Conservation (phyloP, 441 rosid species). For the Adansonia madagascariensis region DNA sequence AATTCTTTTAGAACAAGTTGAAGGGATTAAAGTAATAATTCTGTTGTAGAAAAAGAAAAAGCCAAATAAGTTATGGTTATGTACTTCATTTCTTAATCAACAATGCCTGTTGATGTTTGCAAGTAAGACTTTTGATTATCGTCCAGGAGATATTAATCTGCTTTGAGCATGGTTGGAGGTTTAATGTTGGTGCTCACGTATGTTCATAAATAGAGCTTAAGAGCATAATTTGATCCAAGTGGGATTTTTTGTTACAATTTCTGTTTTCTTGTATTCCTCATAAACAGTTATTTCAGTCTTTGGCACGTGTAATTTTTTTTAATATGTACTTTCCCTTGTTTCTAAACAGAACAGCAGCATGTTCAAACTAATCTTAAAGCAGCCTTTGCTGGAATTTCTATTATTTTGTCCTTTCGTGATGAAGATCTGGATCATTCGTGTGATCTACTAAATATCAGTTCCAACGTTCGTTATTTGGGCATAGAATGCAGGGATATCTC, state of each 20-base stretch:
- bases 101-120: slow-evolving; percentile 3
- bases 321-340: slow-evolving; percentile 20
- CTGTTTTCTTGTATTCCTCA: slow-evolving; percentile 6
- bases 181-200: background rate
- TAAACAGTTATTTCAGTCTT: background rate
- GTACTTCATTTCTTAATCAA: background rate
- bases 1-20: background rate
- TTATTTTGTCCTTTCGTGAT: slow-evolving; percentile 71
- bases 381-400: slow-evolving; percentile 70
- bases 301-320: background rate
- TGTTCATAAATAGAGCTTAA: slow-evolving; percentile 8
- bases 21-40: slow-evolving; percentile 23
- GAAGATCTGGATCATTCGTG: slow-evolving; percentile 41
- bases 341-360: slow-evolving; percentile 75
- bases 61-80: background rate
- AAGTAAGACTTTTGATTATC: background rate
- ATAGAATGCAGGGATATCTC: slow-evolving; percentile 66
- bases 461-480: slow-evolving; percentile 62
- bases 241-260: slow-evolving; percentile 7
- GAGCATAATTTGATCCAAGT: background rate
- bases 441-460: slow-evolving; percentile 37
- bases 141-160: background rate
- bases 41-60: background rate
- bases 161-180: slow-evolving; percentile 15
- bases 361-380: slow-evolving; percentile 76